Evolutionary conservation across 2,329 filamentous ascomycete species (phyloP), one percentile per base, ranked within the genome.

Genomic region (Rutstroemia sp.): DNA sequence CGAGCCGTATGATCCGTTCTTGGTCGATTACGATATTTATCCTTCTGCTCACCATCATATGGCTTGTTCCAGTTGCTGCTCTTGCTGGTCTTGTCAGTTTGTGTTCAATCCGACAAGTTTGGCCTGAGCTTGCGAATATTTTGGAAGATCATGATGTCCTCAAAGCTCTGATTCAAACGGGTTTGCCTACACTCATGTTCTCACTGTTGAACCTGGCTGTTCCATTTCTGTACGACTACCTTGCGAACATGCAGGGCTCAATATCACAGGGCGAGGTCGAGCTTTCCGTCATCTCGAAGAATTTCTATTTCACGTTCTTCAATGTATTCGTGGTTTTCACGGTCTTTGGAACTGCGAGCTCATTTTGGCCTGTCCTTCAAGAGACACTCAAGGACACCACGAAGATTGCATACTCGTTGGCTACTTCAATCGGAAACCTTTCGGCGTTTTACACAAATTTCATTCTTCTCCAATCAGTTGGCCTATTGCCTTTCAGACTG

Each of bases 241-340:
- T 99, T 10, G 90, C 92, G 2, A 92, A 92, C 69, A 80, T 83
- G 52, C 94, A 99, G 74, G 94, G 94, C 49, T 95, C 95, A 85
- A 89, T 96, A 51, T 97, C 94, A 0, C 89, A 91, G 64, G 90
- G 90, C 46, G 94, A 99, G 60, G 86, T 99, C 21, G 94, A 97
- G 71, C 78, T 99, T 6, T 97, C 94, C 0, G 79, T 95, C 46
- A 92, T 99, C 62, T 96, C 90, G 54, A 99, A 99, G 75, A 99
- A 97, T 72, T 99, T 97, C 74, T 96, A 97, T 78, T 99, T 99
- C 70, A 92, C 88, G 9, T 99, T 99, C 73, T 97, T 99, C 81
- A 99, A 99, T 73, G 89, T 97, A 57, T 99, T 99, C 73, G 81
- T 97, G 51, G 83, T 97, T 46, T 96, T 97, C 70, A 95, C 92